Conservation (phyloP, 768 basidiomycete genomes). For the Dendrothele bispora region DNA sequence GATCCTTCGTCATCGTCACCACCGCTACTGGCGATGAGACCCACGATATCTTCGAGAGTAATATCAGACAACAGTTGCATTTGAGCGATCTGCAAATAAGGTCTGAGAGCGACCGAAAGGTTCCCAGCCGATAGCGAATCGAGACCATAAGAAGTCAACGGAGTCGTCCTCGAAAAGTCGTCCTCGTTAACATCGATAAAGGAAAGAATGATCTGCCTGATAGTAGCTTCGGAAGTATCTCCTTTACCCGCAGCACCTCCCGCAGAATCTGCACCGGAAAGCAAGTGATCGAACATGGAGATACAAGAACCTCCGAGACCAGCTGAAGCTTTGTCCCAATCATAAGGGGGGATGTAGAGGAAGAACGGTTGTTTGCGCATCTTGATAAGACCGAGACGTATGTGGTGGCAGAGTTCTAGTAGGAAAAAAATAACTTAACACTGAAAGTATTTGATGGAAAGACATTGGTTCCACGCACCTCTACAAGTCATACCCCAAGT, state of each 20-base stretch:
- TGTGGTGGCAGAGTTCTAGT: slow-evolving; percentile 22
- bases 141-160: slow-evolving; percentile 28
- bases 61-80: slow-evolving; percentile 28
- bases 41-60: slow-evolving; percentile 19
- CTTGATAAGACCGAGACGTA: slow-evolving; percentile 23
- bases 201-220: neutral
- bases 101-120: slow-evolving; percentile 22
- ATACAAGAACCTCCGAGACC: slow-evolving; percentile 14
- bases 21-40: neutral
- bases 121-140: slow-evolving; percentile 31
- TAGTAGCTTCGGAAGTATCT: neutral
- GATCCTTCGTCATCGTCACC: neutral
- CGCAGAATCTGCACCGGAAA: neutral
- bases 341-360: slow-evolving; percentile 23
- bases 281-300: slow-evolving; percentile 16
- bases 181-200: slow-evolving; percentile 21
- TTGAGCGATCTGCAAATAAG: slow-evolving; percentile 20
- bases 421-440: neutral
- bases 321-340: slow-evolving; percentile 18
- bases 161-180: slow-evolving; percentile 25
- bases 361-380: slow-evolving; percentile 14
- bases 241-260: neutral
- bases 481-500: slow-evolving; percentile 14
- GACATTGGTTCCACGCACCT: slow-evolving; percentile 11
- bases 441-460: neutral